Evolutionary conservation across 2,329 filamentous ascomycete genomes (phyloP).

Genomic region (Colletotrichum tofieldiae): DNA sequence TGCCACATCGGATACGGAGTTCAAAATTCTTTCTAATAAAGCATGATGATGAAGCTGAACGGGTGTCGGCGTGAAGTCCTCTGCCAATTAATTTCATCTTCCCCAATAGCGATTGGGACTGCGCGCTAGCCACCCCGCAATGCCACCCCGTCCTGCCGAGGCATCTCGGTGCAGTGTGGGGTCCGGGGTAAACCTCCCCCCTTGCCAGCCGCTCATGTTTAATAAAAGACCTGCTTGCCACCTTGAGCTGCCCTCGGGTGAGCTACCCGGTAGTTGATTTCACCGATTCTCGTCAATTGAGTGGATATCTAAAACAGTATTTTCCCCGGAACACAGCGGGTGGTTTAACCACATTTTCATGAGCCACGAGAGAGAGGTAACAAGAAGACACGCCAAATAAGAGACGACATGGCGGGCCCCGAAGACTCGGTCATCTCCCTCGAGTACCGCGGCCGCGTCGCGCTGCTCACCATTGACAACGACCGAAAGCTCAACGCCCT

Average conservation of each 20-base stretch:
- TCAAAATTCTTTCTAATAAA: slow-evolving; percentile 1
- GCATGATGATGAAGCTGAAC: background rate
- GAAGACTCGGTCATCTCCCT: slow-evolving; percentile 51
- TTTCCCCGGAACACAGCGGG: background rate
- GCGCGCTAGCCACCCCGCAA: slow-evolving; percentile 37
- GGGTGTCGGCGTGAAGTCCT: background rate
- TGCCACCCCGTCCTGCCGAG: slow-evolving; percentile 38
- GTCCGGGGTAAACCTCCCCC: slow-evolving; percentile 33
- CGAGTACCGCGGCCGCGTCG: slow-evolving; percentile 60
- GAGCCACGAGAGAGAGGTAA: background rate
- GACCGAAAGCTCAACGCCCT: slow-evolving; percentile 91
- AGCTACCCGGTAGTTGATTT: too few species aligned
- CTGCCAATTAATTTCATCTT: background rate
- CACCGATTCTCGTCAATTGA: background rate
- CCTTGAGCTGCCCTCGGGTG: background rate
- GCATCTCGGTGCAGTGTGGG: slow-evolving; percentile 42
- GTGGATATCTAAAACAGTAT: background rate
- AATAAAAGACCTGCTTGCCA: slow-evolving; percentile 9
- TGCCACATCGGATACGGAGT: slow-evolving; percentile 2
- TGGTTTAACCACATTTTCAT: background rate
- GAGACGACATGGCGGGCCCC: slow-evolving; percentile 23
- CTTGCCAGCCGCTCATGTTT: slow-evolving; percentile 3
- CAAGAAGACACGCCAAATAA: background rate
- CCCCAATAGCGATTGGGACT: background rate
- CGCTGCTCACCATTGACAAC: slow-evolving; percentile 89